Percentiles rank a stretch among this genome's conserved stretches.
These are phyloP conservation scores for Boletus mariae DNA, from an alignment of 1,284 basidiomycete species.

Conservation along the genomic window DNA sequence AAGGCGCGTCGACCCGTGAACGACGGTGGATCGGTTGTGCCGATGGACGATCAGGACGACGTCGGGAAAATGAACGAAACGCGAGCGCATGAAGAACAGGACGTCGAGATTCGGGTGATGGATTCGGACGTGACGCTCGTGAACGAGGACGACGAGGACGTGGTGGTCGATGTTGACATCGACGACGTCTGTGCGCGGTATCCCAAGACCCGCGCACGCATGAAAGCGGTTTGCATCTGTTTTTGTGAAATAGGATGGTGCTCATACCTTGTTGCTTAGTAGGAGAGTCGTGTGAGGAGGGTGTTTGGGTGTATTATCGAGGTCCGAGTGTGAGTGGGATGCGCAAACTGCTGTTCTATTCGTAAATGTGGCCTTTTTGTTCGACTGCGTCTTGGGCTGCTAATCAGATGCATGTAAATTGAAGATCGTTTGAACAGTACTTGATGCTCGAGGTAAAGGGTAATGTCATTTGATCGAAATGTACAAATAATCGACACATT, in stretches of 20 bases:
- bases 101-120: constrained; percentile 10
- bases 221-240: constrained; percentile 25
- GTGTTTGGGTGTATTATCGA: constrained; percentile 16
- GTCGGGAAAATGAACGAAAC: neutral
- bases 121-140: constrained; percentile 33
- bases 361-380: neutral
- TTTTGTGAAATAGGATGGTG: neutral
- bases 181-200: constrained; percentile 20
- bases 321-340: constrained; percentile 6
- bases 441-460: neutral
- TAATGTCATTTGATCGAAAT: too few relatives aligned
- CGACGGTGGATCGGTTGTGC: neutral
- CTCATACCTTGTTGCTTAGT: constrained; percentile 7
- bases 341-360: neutral
- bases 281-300: constrained; percentile 15
- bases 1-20: constrained; percentile 4
- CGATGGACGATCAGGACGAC: neutral
- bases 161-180: constrained; percentile 13
- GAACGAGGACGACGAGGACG: constrained; percentile 20
- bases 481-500: too few relatives aligned
- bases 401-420: neutral
- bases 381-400: neutral
- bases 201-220: constrained; percentile 10
- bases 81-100: neutral
- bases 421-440: neutral